These are phyloP conservation scores for Coelastrella sp. DNA, from an alignment of 139 green algal genomes.

Conservation along the genomic window DNA sequence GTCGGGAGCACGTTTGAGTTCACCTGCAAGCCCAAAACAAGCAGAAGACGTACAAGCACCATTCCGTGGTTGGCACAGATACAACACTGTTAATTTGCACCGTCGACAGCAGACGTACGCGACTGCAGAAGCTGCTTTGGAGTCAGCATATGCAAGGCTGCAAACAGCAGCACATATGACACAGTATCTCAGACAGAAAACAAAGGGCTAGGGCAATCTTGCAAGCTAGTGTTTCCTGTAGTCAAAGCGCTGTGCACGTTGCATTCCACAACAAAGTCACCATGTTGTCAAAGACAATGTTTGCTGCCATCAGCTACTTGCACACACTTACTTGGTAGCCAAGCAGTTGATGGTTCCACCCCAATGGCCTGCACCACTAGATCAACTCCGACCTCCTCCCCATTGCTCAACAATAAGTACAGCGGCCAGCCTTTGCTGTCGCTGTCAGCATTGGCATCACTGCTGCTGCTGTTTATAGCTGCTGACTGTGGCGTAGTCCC, in stretches of 20 bases:
- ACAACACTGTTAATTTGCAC: too few relatives aligned
- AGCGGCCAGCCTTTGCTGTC: conserved; percentile 11
- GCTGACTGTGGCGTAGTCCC: neutral
- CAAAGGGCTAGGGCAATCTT: too few relatives aligned
- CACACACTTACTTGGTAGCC: conserved; percentile 64
- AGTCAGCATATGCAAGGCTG: too few relatives aligned
- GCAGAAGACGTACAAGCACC: neutral
- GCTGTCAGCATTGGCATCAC: neutral
- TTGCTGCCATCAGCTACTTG: neutral
- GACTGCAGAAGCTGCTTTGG: too few relatives aligned
- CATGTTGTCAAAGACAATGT: too few relatives aligned
- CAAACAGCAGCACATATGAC: too few relatives aligned
- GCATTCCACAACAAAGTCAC: too few relatives aligned
- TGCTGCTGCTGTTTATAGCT: conserved; percentile 10
- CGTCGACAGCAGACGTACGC: too few relatives aligned
- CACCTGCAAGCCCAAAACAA: neutral
- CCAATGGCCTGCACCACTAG: conserved; percentile 82
- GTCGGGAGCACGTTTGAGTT: conserved; percentile 58
- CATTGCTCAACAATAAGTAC: conserved; percentile 22
- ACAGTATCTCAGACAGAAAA: too few relatives aligned
- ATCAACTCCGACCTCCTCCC: conserved; percentile 65
- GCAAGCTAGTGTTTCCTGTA: too few relatives aligned
- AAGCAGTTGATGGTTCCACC: conserved; percentile 73
- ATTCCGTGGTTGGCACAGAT: neutral
- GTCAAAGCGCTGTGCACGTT: too few relatives aligned